A percentile compares a stretch with the other conserved stretches of the same genome.
Evolutionary conservation across 306 rosid genomes (phyloP).

Genomic region (Delonix regia): DNA sequence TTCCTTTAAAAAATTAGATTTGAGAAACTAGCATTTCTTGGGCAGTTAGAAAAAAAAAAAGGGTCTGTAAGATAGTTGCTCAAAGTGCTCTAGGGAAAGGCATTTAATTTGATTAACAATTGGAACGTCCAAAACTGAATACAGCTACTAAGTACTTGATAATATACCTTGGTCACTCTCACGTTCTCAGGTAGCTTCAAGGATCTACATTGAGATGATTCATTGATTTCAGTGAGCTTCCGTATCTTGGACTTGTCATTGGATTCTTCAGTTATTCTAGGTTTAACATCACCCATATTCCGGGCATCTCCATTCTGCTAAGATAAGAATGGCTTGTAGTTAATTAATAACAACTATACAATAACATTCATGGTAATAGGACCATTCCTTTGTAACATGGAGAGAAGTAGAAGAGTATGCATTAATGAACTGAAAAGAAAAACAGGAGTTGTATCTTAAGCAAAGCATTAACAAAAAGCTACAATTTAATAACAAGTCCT

Average conservation of each 20-base stretch:
- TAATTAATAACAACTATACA: constrained; percentile 15
- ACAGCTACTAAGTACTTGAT: constrained; percentile 11
- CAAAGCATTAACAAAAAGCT: background rate
- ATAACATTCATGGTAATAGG: constrained; percentile 9
- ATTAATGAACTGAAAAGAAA: background rate
- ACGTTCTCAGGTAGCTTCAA: constrained; percentile 85
- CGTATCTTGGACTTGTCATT: constrained; percentile 97
- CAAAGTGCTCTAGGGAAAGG: background rate
- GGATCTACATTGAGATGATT: constrained; percentile 88
- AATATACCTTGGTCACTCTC: constrained; percentile 72
- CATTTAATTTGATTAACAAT: constrained; percentile 4
- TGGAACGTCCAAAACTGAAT: constrained; percentile 8
- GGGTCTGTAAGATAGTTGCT: background rate
- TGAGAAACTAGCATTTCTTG: background rate
- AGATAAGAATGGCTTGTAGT: constrained; percentile 34
- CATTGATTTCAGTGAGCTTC: constrained; percentile 93
- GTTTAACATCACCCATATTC: constrained; percentile 88
- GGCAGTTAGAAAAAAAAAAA: background rate
- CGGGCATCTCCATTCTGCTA: constrained; percentile 87
- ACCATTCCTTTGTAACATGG: background rate
- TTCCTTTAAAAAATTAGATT: background rate
- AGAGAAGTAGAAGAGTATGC: background rate
- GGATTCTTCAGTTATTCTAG: constrained; percentile 90
- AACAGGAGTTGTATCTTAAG: constrained; percentile 20
- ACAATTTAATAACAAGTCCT: constrained; percentile 20